Evolutionary conservation across 371 early-diverging fungal species (phyloP), one percentile per base, ranked within the genome.

Genomic region (Apophysomyces elegans): DNA sequence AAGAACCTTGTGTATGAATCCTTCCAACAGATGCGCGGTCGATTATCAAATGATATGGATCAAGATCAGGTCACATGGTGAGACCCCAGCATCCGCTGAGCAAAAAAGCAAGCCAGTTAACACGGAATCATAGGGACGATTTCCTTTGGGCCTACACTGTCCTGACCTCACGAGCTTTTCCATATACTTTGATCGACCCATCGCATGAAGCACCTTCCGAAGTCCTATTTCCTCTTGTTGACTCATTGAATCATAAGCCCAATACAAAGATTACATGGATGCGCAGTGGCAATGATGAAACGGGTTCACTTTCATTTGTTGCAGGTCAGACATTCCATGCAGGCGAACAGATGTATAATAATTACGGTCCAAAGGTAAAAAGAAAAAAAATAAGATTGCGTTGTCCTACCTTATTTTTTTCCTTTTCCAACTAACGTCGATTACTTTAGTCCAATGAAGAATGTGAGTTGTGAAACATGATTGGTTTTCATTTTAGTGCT

Each of bases 321-420:
- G 54, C 80, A 39, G 77, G 80, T 13, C 64, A 80, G 36, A 61
- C 61, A 14, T 46, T 77, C 9, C 38, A 56, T 14, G 61, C 65
- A 5, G 88, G 87, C 0, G 68, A 81, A 32, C 81, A 90, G 56
- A 63, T 89, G 44, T 83, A 72, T 58, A 88, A 89, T 69, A 89
- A 88, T 46, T 90, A 90, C 71, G 90, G 90, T 6, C 84, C 89
- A 47, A 90, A 90, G 79, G 85, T 82, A 69, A 45, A 47, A 35
- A 26, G 41, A 46, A 45, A 90, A 78, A 84, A 81, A 69, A 45
- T 47, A 35, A 26, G 41, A 46, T 38, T 14, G 37, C 5, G 37
- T 37, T 57, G n/a, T 43, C 45, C 36, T 47, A 18, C 9, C 44
- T 46, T 57, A 16, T 18, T 37, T 16, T 18, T 43, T 14, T 58